These are phyloP conservation scores for Pseudogymnoascus sp. DNA, from an alignment of 2,329 filamentous ascomycete genomes.

Conservation along the genomic window DNA sequence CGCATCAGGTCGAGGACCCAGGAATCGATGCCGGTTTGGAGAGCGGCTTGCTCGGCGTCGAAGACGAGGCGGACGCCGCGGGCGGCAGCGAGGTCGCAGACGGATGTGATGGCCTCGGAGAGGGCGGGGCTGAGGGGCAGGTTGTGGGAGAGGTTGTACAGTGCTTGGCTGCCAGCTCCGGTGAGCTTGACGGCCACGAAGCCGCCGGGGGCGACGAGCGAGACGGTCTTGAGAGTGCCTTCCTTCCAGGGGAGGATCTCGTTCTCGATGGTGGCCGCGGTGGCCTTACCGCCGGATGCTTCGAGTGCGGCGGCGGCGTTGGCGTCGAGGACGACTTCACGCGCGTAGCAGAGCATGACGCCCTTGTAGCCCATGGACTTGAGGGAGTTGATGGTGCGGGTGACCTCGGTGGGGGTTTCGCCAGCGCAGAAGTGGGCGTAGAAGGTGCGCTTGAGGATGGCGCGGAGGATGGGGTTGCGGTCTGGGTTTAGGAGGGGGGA, in stretches of 20 bases:
- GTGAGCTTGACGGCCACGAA: constrained; percentile 61
- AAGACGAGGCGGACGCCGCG: constrained; percentile 69
- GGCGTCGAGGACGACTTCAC: constrained; percentile 65
- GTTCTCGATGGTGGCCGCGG: constrained; percentile 39
- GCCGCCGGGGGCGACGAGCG: constrained; percentile 41
- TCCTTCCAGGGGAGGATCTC: constrained; percentile 65
- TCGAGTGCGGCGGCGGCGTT: constrained; percentile 40
- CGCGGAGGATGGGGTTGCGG: constrained; percentile 61
- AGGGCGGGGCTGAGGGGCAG: constrained; percentile 57
- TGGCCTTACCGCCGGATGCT: constrained; percentile 39
- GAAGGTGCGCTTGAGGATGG: constrained; percentile 70
- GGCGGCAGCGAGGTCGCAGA: constrained; percentile 63
- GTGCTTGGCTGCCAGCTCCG: constrained; percentile 67
- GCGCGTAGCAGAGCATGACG: constrained; percentile 76
- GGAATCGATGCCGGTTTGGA: constrained; percentile 72
- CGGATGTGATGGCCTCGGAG: constrained; percentile 59
- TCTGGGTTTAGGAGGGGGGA: constrained; percentile 64
- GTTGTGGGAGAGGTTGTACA: constrained; percentile 56
- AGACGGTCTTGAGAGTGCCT: constrained; percentile 67
- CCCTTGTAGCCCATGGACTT: constrained; percentile 72
- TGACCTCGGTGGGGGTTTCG: constrained; percentile 61
- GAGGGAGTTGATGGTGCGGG: constrained; percentile 53
- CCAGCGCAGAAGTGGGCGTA: constrained; percentile 90
- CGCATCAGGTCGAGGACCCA: constrained; percentile 73
- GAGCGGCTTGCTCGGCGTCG: constrained; percentile 73